Conservation (phyloP, 2,329 filamentous ascomycete genomes). For the Cryphonectria carpinicola region DNA sequence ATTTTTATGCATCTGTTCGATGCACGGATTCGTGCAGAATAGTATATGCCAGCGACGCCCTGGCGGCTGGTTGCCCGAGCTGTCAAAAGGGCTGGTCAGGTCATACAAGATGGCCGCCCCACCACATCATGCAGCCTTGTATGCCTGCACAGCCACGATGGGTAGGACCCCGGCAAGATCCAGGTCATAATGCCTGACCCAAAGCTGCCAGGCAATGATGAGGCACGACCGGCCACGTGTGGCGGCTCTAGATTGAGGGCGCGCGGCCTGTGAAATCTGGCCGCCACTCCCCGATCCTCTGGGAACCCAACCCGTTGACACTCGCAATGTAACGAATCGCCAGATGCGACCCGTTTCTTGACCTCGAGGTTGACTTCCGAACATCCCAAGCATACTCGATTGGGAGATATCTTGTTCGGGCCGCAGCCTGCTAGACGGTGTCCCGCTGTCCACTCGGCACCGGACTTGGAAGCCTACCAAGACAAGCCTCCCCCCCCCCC, state of each 20-base stretch:
- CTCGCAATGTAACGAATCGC: constrained; percentile 7
- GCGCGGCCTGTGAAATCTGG: constrained; percentile 7
- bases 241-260: constrained; percentile 16
- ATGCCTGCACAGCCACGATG: background rate
- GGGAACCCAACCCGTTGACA: constrained; percentile 4
- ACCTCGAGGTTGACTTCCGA: constrained; percentile 1
- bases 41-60: background rate
- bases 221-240: constrained; percentile 1
- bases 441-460: background rate
- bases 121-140: constrained; percentile 13
- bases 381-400: background rate
- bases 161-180: background rate
- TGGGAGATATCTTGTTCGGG: constrained; percentile 2
- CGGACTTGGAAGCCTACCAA: background rate
- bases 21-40: background rate
- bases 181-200: background rate
- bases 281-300: background rate
- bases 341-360: constrained; percentile 9
- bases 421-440: background rate
- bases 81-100: background rate
- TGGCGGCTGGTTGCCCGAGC: constrained; percentile 4
- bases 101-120: background rate
- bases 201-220: background rate
- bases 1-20: background rate
- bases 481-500: background rate